These are phyloP conservation scores for Parasitella parasitica DNA, from an alignment of 371 early-diverging fungal genomes.

Conservation along the genomic window DNA sequence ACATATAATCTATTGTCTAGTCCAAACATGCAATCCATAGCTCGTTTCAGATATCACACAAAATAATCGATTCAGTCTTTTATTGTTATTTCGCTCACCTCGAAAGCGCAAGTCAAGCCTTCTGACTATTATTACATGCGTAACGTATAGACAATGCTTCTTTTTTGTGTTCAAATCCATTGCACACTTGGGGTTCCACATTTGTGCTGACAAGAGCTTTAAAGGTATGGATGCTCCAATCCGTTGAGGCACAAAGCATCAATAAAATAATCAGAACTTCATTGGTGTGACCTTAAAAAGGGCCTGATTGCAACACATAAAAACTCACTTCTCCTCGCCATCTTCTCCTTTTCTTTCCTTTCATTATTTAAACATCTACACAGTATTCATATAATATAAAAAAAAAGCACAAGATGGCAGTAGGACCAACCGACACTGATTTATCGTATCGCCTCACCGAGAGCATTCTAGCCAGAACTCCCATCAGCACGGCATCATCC, in stretches of 20 bases:
- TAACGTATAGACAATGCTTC: too few species aligned
- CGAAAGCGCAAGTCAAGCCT: too few species aligned
- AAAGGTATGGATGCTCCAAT: not conserved
- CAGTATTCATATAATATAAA: too few species aligned
- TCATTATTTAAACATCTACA: not conserved
- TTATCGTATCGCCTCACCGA: constrained; percentile 20
- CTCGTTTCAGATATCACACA: too few species aligned
- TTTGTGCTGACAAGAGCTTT: too few species aligned
- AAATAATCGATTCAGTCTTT: too few species aligned
- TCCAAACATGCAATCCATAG: too few species aligned
- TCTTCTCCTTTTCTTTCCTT: not conserved
- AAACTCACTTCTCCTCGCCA: not conserved
- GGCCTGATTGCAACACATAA: not conserved
- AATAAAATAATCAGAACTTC: constrained; percentile 3
- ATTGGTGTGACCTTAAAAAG: constrained; percentile 8
- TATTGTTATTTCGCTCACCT: too few species aligned
- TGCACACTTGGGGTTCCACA: too few species aligned
- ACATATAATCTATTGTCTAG: too few species aligned
- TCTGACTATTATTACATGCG: too few species aligned
- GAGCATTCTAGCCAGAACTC: constrained; percentile 14
- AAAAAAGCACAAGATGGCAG: constrained; percentile 7
- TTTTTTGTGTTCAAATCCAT: too few species aligned
- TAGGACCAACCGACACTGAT: constrained; percentile 3
- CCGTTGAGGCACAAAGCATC: not conserved
- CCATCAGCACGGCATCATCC: not conserved